Base-by-base conservation (phyloP, 2,329 filamentous ascomycete genomes). In the Apiospora kogelbergensis region DNA sequence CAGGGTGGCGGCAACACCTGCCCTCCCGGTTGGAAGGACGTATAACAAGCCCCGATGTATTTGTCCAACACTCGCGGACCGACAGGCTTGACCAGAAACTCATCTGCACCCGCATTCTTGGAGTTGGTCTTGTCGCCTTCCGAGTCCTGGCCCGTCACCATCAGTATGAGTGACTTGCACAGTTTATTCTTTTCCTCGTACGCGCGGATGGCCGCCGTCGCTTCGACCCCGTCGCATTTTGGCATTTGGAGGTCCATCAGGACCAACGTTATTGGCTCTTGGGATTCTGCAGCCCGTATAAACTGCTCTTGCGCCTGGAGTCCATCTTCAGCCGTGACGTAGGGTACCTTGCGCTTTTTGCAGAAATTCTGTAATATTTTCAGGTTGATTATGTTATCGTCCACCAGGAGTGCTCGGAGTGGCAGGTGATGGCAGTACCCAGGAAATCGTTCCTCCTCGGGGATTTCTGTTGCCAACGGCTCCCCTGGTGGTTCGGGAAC, bases 191-290 rank as follows among this genome's bases (percentile, higher is more conserved):
- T 11, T 9, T 63, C 33, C 24, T 69, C 68, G 22, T 67, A 69
- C 22, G 68, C 60, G 15, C 68, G 65, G n/a, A 69, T 69, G 24
- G 26, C 42, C 9, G 41, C 40, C 22, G 68, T 69, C n/a, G 68
- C 68, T 33, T 67, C 30, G 44, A 69, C 17, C 20, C 68, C 68
- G 45, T 69, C 68, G n/a, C 48, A 67, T 24, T 41, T 30, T 10
- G 68, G 68, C 68, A 69, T 69, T 22, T 69, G 68, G 3, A 69
- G 53, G 65, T 69, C 68, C 68, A 69, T 69, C 10, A 69, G 57
- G 24, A 69, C 65, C 53, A 69, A 33, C 11, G 65, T 67, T 22
- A 67, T 63, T 26, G 65, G 65, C 41, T 64, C 37, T 15, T 44
- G 33, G 41, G 20, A 22, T 10, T 57, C 68, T n/a, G 65, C 65